A percentile compares a stretch with the other conserved stretches of the same genome.
phyloP scores from a whole-genome alignment of 345 rosid species.

The Brassica nigra region DNA sequence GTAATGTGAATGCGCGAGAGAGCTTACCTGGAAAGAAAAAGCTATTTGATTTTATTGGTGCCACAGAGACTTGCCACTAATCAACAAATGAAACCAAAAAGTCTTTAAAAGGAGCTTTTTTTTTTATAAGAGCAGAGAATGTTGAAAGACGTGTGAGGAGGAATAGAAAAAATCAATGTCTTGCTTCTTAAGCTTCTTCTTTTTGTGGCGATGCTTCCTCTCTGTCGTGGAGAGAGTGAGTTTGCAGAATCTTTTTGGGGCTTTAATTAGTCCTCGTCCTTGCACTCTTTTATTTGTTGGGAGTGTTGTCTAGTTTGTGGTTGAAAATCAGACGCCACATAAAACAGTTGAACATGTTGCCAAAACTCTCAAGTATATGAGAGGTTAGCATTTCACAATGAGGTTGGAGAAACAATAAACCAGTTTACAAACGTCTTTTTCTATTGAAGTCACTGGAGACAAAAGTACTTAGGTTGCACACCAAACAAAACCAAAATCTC shows the following conservation, averaged over 20 bases:
- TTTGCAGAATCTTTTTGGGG: constrained; percentile 16
- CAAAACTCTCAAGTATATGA: not conserved
- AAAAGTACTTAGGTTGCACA: constrained; percentile 15
- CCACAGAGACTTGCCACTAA: constrained; percentile 6
- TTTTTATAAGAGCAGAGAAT: not conserved
- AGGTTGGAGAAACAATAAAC: constrained; percentile 31
- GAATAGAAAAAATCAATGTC: constrained; percentile 1
- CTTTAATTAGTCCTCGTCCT: not conserved
- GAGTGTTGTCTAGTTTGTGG: not conserved
- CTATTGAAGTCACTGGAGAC: constrained; percentile 11
- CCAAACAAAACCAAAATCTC: constrained; percentile 10
- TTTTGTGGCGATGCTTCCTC: constrained; percentile 42
- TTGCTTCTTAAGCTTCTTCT: constrained; percentile 38
- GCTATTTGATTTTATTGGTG: constrained; percentile 31
- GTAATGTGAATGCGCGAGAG: not conserved
- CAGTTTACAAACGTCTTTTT: not conserved
- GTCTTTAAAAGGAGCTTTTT: not conserved
- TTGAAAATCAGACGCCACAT: not conserved
- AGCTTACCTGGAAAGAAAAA: constrained; percentile 40
- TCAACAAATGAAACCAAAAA: constrained; percentile 26
- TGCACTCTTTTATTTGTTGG: not conserved
- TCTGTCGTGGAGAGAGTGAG: constrained; percentile 14
- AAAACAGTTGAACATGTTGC: not conserved
- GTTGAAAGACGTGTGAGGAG: constrained; percentile 29
- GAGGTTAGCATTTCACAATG: constrained; percentile 1